A percentile compares a stretch with the other conserved stretches of the same genome.
Conservation (phyloP, 257 asterid genomes). For the Knoxia roxburghii region DNA sequence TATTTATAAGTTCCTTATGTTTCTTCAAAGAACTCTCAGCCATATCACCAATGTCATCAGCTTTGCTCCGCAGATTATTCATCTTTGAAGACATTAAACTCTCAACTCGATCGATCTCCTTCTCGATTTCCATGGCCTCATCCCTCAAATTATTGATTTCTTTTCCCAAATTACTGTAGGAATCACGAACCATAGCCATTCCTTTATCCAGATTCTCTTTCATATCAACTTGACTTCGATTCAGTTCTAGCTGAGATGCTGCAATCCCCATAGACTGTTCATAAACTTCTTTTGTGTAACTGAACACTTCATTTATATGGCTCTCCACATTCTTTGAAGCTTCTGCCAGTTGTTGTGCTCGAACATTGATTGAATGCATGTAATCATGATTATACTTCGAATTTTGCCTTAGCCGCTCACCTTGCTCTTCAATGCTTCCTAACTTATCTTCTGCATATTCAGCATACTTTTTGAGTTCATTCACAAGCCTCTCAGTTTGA, state of each 20-base stretch:
- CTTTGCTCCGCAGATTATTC: slow-evolving; percentile 48
- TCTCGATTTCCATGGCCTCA: slow-evolving; percentile 64
- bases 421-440: slow-evolving; percentile 46
- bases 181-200: slow-evolving; percentile 44
- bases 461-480: slow-evolving; percentile 53
- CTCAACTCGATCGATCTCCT: slow-evolving; percentile 63
- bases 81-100: slow-evolving; percentile 57
- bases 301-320: slow-evolving; percentile 45
- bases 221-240: slow-evolving; percentile 54
- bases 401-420: slow-evolving; percentile 38
- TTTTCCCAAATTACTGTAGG: slow-evolving; percentile 43
- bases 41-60: slow-evolving; percentile 58
- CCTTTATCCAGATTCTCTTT: slow-evolving; percentile 60
- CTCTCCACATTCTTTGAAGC: slow-evolving; percentile 50
- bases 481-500: slow-evolving; percentile 75
- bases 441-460: slow-evolving; percentile 62
- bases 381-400: slow-evolving; percentile 51
- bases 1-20: slow-evolving; percentile 64
- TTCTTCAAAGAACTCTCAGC: slow-evolving; percentile 63
- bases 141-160: slow-evolving; percentile 46
- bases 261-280: slow-evolving; percentile 65
- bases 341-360: slow-evolving; percentile 46
- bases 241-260: slow-evolving; percentile 55
- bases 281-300: slow-evolving; percentile 43
- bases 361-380: slow-evolving; percentile 38